phyloP scores from a whole-genome alignment of 1,284 basidiomycete genomes.

The Naganishia sp. region DNA sequence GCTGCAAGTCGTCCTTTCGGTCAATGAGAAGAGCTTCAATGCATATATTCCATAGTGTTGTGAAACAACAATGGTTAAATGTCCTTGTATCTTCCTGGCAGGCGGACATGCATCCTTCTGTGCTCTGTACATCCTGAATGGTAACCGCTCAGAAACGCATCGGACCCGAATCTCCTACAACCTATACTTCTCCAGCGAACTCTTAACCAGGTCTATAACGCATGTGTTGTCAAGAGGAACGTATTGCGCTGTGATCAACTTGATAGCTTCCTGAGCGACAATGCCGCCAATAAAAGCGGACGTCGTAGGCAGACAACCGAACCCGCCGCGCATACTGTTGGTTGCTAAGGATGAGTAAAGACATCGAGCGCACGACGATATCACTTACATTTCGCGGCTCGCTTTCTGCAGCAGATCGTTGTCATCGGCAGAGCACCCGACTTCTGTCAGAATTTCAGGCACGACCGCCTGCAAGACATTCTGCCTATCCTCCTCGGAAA shows the following conservation, averaged over 20 bases:
- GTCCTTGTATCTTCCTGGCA: neutral
- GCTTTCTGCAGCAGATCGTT: slow-evolving; percentile 64
- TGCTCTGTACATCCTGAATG: neutral
- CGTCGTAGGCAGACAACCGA: slow-evolving; percentile 84
- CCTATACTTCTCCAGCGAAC: slow-evolving; percentile 48
- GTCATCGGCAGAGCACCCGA: slow-evolving; percentile 33
- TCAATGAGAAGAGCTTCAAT: no score
- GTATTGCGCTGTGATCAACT: slow-evolving; percentile 95
- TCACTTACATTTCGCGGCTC: slow-evolving; percentile 74
- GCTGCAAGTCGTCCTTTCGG: no score
- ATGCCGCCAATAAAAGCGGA: slow-evolving; percentile 91
- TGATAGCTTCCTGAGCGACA: slow-evolving; percentile 96
- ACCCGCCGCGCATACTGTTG: slow-evolving; percentile 69
- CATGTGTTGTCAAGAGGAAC: slow-evolving; percentile 85
- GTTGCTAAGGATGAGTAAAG: slow-evolving; percentile 3
- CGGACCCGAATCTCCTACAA: slow-evolving; percentile 35
- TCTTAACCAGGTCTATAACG: slow-evolving; percentile 75
- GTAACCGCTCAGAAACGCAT: neutral
- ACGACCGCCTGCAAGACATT: slow-evolving; percentile 33
- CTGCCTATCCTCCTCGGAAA: slow-evolving; percentile 41
- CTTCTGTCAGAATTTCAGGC: slow-evolving; percentile 3
- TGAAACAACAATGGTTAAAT: neutral
- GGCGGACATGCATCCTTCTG: neutral
- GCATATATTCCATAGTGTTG: neutral
- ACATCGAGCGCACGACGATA: slow-evolving; percentile 26